A percentile compares a stretch with the other conserved stretches of the same genome.
phyloP scores from a whole-genome alignment of 306 rosid species.

The Cicer bijugum region DNA sequence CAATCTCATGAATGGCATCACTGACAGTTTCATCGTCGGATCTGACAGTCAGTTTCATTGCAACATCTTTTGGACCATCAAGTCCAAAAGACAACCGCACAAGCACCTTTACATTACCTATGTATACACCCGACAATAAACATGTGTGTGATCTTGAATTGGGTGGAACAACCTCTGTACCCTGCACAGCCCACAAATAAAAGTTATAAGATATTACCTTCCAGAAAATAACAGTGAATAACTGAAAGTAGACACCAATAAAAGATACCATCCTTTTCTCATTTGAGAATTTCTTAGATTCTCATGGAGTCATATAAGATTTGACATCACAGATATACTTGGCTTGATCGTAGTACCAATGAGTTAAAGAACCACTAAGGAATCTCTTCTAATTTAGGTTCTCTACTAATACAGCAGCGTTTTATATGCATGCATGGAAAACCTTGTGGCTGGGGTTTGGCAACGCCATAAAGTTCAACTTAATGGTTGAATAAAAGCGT shows the following conservation, averaged over 20 bases:
- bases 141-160: slow-evolving; percentile 92
- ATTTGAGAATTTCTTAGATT: slow-evolving; percentile 6
- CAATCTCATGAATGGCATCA: slow-evolving; percentile 86
- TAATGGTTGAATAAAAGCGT: not conserved
- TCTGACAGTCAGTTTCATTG: slow-evolving; percentile 89
- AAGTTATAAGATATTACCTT: slow-evolving; percentile 30
- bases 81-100: slow-evolving; percentile 86
- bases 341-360: not conserved
- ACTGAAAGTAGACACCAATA: slow-evolving; percentile 8
- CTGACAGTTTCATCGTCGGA: slow-evolving; percentile 78
- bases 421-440: slow-evolving; percentile 24
- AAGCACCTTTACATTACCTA: slow-evolving; percentile 81
- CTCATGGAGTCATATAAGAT: slow-evolving; percentile 18
- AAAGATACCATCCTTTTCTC: slow-evolving; percentile 8
- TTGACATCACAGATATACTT: not conserved
- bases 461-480: not conserved
- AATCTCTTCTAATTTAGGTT: slow-evolving; percentile 15
- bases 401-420: not conserved
- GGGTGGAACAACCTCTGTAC: slow-evolving; percentile 82
- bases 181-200: slow-evolving; percentile 59
- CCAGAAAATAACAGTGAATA: slow-evolving; percentile 20
- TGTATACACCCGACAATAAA: slow-evolving; percentile 82
- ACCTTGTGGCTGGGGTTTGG: not conserved
- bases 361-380: not conserved
- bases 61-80: slow-evolving; percentile 89